Base-by-base conservation (phyloP, 352 stramenopile species). In the Phytopythium sindhum region DNA sequence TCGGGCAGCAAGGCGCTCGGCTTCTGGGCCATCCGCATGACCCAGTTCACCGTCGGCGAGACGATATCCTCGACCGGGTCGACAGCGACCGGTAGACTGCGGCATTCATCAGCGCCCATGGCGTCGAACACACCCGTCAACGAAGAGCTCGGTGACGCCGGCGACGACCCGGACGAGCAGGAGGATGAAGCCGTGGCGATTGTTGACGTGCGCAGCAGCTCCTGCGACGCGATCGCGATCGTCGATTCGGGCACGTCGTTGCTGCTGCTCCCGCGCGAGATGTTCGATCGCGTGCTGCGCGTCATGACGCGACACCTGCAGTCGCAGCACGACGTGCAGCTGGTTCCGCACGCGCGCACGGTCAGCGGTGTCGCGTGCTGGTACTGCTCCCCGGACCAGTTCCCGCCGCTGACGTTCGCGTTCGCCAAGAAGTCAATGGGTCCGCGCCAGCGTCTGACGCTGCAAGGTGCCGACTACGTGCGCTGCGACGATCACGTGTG, bases 221-320 rank as follows among this genome's bases (percentile, higher is more conserved):
- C 10, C 4, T 29, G 51, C 21, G 52, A 47, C 21, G 52, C 52
- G 23, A 69, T 81, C 14, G 80, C 73, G 14, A 86, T 91, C 33
- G 70, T 91, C 29, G 82, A 91, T 67, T 89, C 80, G 2, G 82
- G 82, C 42, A 91, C 82, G 1, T 91, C 82, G 45, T 66, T 89
- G 24, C 50, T 91, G 11, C 56, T 91, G 68, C 73, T 91, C 8
- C 80, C 80, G 14, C 58, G 62, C 47, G 63, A 53, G 0, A 68
- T 78, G 0, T 89, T 88, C 63, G 73, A 78, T 26, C 48, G 44
- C 7, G 76, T 73, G 17, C 74, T 91, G 23, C 37, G 48, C 0
- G 58, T 64, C 41, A 78, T 91, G 31, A 67, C 65, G 21, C 67
- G 64, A 8, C 73, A 87, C 51, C 63, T 91, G 7, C 60, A 55